Percentiles rank a stretch among this genome's conserved stretches.
Conservation (phyloP, 2,329 filamentous ascomycete genomes). For the Pestalotiopsis sp. region DNA sequence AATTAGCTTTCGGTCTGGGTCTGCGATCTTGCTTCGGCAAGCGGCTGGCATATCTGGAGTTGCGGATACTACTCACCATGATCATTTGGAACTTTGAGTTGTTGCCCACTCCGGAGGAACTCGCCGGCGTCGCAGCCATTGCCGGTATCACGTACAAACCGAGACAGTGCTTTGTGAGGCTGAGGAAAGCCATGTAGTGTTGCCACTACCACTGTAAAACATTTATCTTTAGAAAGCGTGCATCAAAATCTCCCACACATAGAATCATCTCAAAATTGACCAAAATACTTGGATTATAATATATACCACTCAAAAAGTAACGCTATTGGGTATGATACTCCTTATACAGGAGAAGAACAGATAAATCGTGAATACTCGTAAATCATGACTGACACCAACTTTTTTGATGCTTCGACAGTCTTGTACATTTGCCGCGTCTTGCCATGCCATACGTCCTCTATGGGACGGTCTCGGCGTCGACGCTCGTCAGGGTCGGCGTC, state of each 20-base stretch:
- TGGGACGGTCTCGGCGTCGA: background rate
- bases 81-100: conserved; percentile 27
- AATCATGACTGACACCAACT: background rate
- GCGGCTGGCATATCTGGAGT: conserved; percentile 25
- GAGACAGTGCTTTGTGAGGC: conserved; percentile 9
- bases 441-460: background rate
- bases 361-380: background rate
- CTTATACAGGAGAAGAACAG: background rate
- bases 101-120: conserved; percentile 10
- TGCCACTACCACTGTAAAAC: background rate
- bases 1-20: conserved; percentile 28
- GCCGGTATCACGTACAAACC: conserved; percentile 7
- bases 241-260: background rate
- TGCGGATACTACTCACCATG: conserved; percentile 21
- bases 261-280: background rate
- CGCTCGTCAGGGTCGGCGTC: conserved; percentile 3
- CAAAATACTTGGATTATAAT: background rate
- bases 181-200: conserved; percentile 5
- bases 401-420: background rate
- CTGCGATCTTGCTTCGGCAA: conserved; percentile 28
- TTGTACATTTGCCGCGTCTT: background rate
- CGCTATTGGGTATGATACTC: background rate
- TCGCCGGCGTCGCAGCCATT: conserved; percentile 12
- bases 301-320: background rate
- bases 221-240: background rate